Evolutionary conservation across 495 filamentous ascomycete genomes (phyloP).

Genomic region (Entonaema liquescens): DNA sequence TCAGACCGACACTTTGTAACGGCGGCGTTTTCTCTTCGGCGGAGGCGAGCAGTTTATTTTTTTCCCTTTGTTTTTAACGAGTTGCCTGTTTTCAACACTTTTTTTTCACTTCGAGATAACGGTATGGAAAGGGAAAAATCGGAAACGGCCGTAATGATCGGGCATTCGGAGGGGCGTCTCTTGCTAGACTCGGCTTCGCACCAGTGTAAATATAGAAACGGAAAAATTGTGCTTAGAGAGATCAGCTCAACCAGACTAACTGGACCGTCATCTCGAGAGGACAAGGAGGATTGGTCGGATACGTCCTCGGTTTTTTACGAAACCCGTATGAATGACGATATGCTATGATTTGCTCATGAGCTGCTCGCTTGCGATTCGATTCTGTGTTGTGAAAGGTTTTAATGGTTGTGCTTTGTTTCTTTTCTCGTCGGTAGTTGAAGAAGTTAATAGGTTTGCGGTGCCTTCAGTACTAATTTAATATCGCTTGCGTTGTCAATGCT

Average conservation of each 20-base stretch:
- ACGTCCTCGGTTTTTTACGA: slow-evolving; percentile 43
- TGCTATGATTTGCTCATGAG: slow-evolving; percentile 38
- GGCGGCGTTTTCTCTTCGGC: slow-evolving; percentile 18
- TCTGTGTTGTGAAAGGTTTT: not conserved
- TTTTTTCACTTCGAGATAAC: slow-evolving; percentile 17
- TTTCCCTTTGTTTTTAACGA: not conserved
- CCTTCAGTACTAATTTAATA: not conserved
- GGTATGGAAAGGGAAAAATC: slow-evolving; percentile 30
- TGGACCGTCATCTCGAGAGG: slow-evolving; percentile 33
- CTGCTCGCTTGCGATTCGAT: not conserved
- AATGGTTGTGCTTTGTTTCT: not conserved
- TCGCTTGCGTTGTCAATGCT: not conserved
- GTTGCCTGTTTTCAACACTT: not conserved
- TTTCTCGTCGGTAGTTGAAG: not conserved
- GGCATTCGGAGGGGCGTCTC: slow-evolving; percentile 31
- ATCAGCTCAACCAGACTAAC: slow-evolving; percentile 20
- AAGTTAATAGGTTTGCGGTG: not conserved
- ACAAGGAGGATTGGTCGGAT: slow-evolving; percentile 20
- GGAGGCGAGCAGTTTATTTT: slow-evolving; percentile 1
- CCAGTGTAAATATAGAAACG: slow-evolving; percentile 36
- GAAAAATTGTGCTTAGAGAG: slow-evolving; percentile 30
- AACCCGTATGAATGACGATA: slow-evolving; percentile 46
- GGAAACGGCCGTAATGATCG: slow-evolving; percentile 13
- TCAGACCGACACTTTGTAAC: slow-evolving; percentile 16
- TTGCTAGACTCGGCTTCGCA: slow-evolving; percentile 22